phyloP scores from a whole-genome alignment of 2,329 filamentous ascomycete genomes.

The Calonectria naviculata region DNA sequence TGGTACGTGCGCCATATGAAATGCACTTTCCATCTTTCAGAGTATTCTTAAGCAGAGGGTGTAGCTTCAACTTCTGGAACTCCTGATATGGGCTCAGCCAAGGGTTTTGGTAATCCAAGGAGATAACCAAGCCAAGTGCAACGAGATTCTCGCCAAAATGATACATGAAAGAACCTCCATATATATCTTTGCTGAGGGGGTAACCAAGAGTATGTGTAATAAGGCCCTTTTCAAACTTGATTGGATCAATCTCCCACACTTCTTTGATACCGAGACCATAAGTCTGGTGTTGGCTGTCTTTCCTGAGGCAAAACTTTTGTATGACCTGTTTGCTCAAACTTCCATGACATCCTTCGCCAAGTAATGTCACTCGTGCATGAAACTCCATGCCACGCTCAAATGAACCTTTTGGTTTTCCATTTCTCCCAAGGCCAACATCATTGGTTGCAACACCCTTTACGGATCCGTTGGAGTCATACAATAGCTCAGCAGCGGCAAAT shows the following conservation, averaged over 20 bases:
- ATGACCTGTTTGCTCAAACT: constrained; percentile 95
- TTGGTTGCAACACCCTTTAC: constrained; percentile 98
- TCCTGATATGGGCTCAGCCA: constrained; percentile 96
- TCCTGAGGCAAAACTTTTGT: constrained; percentile 90
- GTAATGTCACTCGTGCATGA: constrained; percentile 89
- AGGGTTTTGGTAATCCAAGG: constrained; percentile 95
- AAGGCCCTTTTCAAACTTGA: constrained; percentile 89
- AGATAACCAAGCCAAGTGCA: constrained; percentile 89
- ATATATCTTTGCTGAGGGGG: constrained; percentile 87
- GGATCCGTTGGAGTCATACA: constrained; percentile 87
- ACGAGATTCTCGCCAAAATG: constrained; percentile 99
- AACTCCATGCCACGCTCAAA: constrained; percentile 99
- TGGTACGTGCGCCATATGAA: constrained; percentile 90
- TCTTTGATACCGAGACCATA: constrained; percentile 97
- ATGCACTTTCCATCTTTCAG: constrained; percentile 98
- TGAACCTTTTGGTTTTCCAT: constrained; percentile 86
- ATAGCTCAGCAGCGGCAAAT: constrained; percentile 92
- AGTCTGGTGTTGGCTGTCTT: constrained; percentile 92
- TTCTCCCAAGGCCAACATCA: constrained; percentile 85
- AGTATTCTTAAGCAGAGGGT: constrained; percentile 85
- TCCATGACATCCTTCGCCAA: constrained; percentile 95
- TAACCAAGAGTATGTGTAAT: constrained; percentile 94
- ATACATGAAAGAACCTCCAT: constrained; percentile 99
- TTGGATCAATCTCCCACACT: constrained; percentile 95
- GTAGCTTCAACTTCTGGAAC: constrained; percentile 98